Evolutionary conservation across 2,329 filamentous ascomycete genomes (phyloP), one percentile per base, ranked within the genome.

Genomic region (Clonostachys sp.): DNA sequence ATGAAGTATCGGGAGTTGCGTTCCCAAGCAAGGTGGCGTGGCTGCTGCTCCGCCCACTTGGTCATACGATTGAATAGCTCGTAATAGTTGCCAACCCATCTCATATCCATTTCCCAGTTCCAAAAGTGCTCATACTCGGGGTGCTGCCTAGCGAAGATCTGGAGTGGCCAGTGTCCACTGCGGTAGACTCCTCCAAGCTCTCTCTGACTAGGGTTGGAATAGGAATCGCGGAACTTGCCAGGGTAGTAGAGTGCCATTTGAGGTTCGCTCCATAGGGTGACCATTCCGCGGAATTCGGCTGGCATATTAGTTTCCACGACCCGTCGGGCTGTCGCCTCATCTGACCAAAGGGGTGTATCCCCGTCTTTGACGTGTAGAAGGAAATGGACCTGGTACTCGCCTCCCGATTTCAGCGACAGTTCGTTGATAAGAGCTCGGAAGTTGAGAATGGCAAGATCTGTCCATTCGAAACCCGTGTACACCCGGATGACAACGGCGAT

Each of bases 331-430:
- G 83, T 86, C 34, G 79, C 75, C 16, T 87, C 81, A 57, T 94
- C 89, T 1, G 88, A 82, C 87, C 87, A 95, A 55, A 95, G 89
- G 41, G 86, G 87, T 40, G 84, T 70, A 57, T 87, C 81, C 55
- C 87, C 79, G 62, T 95, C 86, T 57, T 89, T 89, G 54, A 95
- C 88, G 55, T 95, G 89, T 38, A 95, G 78, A 35, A 95, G 73
- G 61, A 96, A 90, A 63, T 94, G 89, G 4, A 95, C 76, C 5
- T 80, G 78, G 57, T 94, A 95, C 62, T 95, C 89, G 42, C 86
- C 88, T 34, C 89, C 89, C 0, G 88, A 91, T 47, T 81, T 75
- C 44, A 96, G 71, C 8, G 84, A 82, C 10, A 95, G 73, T 65
- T 96, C 90, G 5, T 86, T 82, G 40, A 95, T 82, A 57, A 96